A percentile compares a stretch with the other conserved stretches of the same genome.
Evolutionary conservation across 768 basidiomycete species (phyloP).

Genomic region (Suillus subaureus): DNA sequence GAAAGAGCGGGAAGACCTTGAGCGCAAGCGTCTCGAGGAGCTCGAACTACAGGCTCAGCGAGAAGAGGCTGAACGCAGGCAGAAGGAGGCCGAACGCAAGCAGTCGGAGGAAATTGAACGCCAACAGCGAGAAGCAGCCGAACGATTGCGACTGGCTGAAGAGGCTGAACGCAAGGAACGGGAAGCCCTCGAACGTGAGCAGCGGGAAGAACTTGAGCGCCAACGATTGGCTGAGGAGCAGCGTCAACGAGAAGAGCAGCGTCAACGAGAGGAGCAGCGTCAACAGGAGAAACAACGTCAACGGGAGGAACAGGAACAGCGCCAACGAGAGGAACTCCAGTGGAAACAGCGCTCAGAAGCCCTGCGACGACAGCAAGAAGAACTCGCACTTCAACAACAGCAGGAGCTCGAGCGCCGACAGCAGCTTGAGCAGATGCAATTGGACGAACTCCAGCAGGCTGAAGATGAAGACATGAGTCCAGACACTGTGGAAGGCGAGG

Average conservation of each 20-base stretch:
- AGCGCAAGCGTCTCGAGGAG: slow-evolving; percentile 10
- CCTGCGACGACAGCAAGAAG: slow-evolving; percentile 5
- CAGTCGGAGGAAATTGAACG: slow-evolving; percentile 13
- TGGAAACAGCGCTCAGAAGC: slow-evolving; percentile 7
- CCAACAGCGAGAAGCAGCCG: slow-evolving; percentile 10
- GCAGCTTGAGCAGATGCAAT: slow-evolving; percentile 4
- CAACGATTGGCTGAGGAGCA: background rate
- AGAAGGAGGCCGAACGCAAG: slow-evolving; percentile 11
- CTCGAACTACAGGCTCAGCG: background rate
- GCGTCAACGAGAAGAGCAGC: background rate
- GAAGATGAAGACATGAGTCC: slow-evolving; percentile 21
- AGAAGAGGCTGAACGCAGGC: slow-evolving; percentile 12
- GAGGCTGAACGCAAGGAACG: background rate
- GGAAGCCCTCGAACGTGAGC: slow-evolving; percentile 4
- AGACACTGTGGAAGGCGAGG: slow-evolving; percentile 49
- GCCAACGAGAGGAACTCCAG: slow-evolving; percentile 5
- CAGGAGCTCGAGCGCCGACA: slow-evolving; percentile 7
- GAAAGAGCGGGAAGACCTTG: slow-evolving; percentile 14
- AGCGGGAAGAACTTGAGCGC: background rate
- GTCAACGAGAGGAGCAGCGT: background rate
- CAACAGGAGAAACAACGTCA: background rate
- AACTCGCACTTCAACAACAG: slow-evolving; percentile 2
- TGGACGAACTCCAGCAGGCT: slow-evolving; percentile 8
- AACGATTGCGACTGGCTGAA: slow-evolving; percentile 11
- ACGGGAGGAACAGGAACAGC: background rate